These are phyloP conservation scores for Hyphopichia fennica DNA, from an alignment of 1,139 yeast species.

Conservation along the genomic window DNA sequence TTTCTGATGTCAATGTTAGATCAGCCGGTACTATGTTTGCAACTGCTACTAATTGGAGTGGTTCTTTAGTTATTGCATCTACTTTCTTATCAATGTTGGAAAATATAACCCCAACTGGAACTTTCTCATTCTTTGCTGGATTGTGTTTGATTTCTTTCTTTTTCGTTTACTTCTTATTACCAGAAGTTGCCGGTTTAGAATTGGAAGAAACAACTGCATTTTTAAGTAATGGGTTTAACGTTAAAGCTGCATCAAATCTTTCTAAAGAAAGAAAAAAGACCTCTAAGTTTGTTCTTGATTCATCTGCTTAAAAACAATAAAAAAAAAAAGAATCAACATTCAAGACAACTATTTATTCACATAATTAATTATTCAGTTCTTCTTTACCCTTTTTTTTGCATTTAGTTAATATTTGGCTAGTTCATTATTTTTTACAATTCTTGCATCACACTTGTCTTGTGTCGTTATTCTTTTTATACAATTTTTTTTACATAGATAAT, in stretches of 20 bases:
- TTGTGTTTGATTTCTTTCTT: constrained; percentile 69
- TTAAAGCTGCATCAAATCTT: constrained; percentile 64
- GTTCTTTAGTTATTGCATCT: constrained; percentile 85
- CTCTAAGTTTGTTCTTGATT: constrained; percentile 15
- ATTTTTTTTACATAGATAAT: no score
- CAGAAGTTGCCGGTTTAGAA: constrained; percentile 88
- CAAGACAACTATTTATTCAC: neutral
- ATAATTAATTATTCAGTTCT: neutral
- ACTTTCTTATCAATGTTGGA: constrained; percentile 93
- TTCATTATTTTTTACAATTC: no score
- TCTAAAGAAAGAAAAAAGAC: constrained; percentile 50
- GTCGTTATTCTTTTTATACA: no score
- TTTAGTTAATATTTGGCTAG: no score
- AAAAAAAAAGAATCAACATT: constrained; percentile 2
- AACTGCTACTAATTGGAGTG: constrained; percentile 96
- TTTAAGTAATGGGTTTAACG: constrained; percentile 80
- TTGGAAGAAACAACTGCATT: constrained; percentile 87
- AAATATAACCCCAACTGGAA: constrained; percentile 91
- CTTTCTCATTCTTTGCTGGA: constrained; percentile 87
- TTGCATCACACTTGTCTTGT: no score
- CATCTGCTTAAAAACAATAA: neutral
- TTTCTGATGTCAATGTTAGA: constrained; percentile 85
- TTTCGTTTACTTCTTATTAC: constrained; percentile 79
- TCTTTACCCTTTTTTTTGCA: neutral
- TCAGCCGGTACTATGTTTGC: constrained; percentile 90